Percentiles rank a stretch among this genome's conserved stretches.
Conservation (phyloP, 192 early-diverging fungal genomes). For the Rhizophlyctis rosea region DNA sequence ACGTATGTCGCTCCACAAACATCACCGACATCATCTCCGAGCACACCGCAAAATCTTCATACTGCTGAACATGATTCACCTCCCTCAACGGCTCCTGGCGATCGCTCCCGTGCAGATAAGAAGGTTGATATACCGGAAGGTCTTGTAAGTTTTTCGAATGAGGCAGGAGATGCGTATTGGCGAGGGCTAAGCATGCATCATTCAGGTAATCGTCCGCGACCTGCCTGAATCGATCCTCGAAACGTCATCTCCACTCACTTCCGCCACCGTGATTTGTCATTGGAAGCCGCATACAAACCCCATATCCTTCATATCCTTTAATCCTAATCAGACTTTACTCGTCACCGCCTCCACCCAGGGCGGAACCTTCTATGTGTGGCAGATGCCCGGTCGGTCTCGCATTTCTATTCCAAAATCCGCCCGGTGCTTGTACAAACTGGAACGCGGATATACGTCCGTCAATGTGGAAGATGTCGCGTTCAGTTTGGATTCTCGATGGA, state of each 20-base stretch:
- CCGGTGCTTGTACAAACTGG: slow-evolving; percentile 62
- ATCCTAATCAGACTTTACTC: slow-evolving; percentile 60
- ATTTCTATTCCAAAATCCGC: slow-evolving; percentile 17
- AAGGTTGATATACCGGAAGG: slow-evolving; percentile 14
- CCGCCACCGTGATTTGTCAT: slow-evolving; percentile 54
- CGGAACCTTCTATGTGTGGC: slow-evolving; percentile 73
- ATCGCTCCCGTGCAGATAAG: neutral
- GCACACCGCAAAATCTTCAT: neutral
- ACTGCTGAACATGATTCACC: neutral
- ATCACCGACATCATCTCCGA: too few species aligned
- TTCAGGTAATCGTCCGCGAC: slow-evolving; percentile 16
- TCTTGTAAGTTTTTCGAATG: slow-evolving; percentile 16
- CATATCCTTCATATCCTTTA: slow-evolving; percentile 61
- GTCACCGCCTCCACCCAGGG: slow-evolving; percentile 70
- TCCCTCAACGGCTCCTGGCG: neutral
- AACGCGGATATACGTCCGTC: slow-evolving; percentile 78
- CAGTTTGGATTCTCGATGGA: slow-evolving; percentile 69
- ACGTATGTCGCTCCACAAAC: slow-evolving; percentile 52
- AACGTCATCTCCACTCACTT: neutral
- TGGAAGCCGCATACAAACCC: slow-evolving; percentile 71
- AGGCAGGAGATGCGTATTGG: neutral
- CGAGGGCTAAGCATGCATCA: neutral
- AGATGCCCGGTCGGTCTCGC: slow-evolving; percentile 34
- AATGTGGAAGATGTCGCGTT: slow-evolving; percentile 65
- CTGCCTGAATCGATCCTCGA: neutral